phyloP scores from a whole-genome alignment of 805 yeast genomes.

The Maudiozyma pseudohumilis region DNA sequence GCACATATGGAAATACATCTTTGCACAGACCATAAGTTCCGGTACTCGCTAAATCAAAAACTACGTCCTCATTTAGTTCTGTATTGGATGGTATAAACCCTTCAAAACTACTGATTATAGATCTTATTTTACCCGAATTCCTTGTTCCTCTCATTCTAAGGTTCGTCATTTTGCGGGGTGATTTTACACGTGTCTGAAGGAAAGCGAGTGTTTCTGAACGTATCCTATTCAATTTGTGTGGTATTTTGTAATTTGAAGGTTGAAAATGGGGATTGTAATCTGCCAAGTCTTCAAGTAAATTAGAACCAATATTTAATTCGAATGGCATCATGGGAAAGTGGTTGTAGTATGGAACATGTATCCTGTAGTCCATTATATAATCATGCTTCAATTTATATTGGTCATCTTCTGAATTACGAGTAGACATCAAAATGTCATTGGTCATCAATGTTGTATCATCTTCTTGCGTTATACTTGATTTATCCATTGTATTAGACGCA shows the following conservation, averaged over 20 bases:
- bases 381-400: slow-evolving; percentile 16
- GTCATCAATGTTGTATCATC: slow-evolving; percentile 18
- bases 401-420: slow-evolving; percentile 13
- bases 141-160: slow-evolving; percentile 18
- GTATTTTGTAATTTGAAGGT: neutral
- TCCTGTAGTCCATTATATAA: slow-evolving; percentile 22
- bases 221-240: slow-evolving; percentile 6
- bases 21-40: slow-evolving; percentile 8
- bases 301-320: slow-evolving; percentile 15
- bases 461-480: slow-evolving; percentile 17
- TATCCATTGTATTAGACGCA: slow-evolving; percentile 6
- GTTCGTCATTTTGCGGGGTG: slow-evolving; percentile 2
- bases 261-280: neutral
- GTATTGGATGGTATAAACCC: slow-evolving; percentile 3
- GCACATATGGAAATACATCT: slow-evolving; percentile 19
- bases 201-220: slow-evolving; percentile 8
- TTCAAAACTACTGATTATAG: slow-evolving; percentile 18
- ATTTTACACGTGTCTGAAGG: slow-evolving; percentile 11
- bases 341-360: slow-evolving; percentile 13
- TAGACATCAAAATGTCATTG: slow-evolving; percentile 3
- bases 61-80: slow-evolving; percentile 3
- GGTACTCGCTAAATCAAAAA: slow-evolving; percentile 9
- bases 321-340: slow-evolving; percentile 13
- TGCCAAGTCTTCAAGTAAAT: slow-evolving; percentile 2
- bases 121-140: slow-evolving; percentile 17